Conservation (phyloP, 176 grass and related monocot species). For the Eremochloa ophiuroides region DNA sequence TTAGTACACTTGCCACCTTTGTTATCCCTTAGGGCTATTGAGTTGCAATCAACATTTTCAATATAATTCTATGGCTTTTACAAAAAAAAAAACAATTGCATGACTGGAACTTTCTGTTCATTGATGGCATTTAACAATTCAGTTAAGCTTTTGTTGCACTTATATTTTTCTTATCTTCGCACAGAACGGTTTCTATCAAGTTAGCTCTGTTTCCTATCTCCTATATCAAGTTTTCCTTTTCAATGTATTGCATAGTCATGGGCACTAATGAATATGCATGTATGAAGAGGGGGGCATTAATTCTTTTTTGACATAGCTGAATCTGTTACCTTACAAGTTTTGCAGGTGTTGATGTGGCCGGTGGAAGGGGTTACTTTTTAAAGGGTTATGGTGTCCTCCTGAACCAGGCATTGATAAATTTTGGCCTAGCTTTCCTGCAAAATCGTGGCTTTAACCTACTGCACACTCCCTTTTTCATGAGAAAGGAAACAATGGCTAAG, state of each 20-base stretch:
- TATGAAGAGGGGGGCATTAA: neutral
- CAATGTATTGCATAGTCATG: neutral
- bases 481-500: slow-evolving; percentile 84
- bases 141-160: neutral
- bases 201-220: neutral
- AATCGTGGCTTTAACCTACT: slow-evolving; percentile 43
- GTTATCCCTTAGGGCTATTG: neutral
- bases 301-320: neutral
- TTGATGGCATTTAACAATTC: neutral
- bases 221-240: neutral
- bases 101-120: neutral
- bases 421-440: slow-evolving; percentile 57
- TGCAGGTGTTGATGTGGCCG: slow-evolving; percentile 72
- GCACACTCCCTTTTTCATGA: slow-evolving; percentile 95
- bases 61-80: neutral
- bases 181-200: neutral
- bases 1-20: neutral
- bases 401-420: slow-evolving; percentile 81
- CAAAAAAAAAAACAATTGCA: neutral
- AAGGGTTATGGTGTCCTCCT: slow-evolving; percentile 69
- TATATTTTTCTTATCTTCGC: neutral
- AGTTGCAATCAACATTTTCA: neutral
- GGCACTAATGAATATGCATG: neutral
- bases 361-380: slow-evolving; percentile 78
- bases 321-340: neutral